Base-by-base conservation (phyloP, 345 rosid species). In the Psidium friedrichsthalianum region DNA sequence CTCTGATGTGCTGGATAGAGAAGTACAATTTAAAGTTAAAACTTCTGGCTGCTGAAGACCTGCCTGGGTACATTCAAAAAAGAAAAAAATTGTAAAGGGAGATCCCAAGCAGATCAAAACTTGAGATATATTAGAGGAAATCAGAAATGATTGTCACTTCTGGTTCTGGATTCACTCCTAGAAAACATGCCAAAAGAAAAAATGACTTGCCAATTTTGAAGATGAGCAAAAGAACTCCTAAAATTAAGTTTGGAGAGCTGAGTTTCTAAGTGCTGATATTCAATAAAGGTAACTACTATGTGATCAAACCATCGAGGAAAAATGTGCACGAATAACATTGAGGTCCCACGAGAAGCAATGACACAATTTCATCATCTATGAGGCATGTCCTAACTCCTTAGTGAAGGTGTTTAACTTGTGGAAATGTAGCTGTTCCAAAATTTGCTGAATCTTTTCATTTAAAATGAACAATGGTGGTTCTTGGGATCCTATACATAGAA, bases 21-120 rank as follows among this genome's bases (percentile, higher is more conserved):
- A 94, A 53, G 97, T 94, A 86, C 98, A 95, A 85, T 93, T 94
- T 86, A 96, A 56, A 56, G 90, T 80, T 84, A 96, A 74, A 83
- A 95, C 88, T 74, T 94, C 94, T 9, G 92, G 95, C 29, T 86
- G 82, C 89, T 88, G 87, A 78, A 91, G 88, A 53, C 92, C 95
- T 8, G 74, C 90, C 98, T 96, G 92, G 4, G 53, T 86, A 36
- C 6, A 82, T 9, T 84, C 8, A 42, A 42, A 42, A 42, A 42
- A 40, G 4, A 42, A 42, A 4, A 42, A 42, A 3, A 42, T 29
- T 44, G 51, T 18, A 54, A 8, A 22, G 42, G 29, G 74, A 59
- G 86, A 49, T 14, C 42, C 42, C 74, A 61, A 29, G 29, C 29
- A 21, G 14, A 82, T 56, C 44, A 51, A 59, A 83, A 78, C 5